Evolutionary conservation across 2,329 filamentous ascomycete genomes (phyloP).

Genomic region (Leptodontidium sp.): DNA sequence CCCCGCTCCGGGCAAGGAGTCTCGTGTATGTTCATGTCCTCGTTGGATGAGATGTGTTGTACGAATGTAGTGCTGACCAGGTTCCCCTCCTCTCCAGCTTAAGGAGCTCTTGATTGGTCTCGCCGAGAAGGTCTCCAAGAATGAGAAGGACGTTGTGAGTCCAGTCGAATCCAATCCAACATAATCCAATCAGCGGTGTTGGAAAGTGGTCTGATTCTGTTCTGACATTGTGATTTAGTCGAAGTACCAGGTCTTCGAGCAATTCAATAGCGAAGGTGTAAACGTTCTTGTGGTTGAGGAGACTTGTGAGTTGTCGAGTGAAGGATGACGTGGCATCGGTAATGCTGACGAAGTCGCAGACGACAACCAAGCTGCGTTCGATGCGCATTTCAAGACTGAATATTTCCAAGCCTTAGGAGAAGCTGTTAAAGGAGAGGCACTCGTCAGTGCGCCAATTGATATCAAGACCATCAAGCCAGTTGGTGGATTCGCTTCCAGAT

Average conservation of each 20-base stretch:
- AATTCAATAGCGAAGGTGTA: conserved; percentile 27
- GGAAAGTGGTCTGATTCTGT: background rate
- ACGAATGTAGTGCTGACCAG: conserved; percentile 13
- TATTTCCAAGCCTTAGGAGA: conserved; percentile 30
- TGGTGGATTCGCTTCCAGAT: conserved; percentile 34
- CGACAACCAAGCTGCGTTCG: conserved; percentile 28
- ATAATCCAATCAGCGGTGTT: background rate
- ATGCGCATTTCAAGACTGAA: conserved; percentile 33
- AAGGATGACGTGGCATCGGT: background rate
- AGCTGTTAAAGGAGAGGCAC: conserved; percentile 23
- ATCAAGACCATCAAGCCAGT: conserved; percentile 38
- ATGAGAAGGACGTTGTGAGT: conserved; percentile 30
- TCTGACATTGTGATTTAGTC: conserved; percentile 13
- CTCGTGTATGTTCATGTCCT: conserved; percentile 30
- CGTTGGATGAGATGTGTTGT: background rate
- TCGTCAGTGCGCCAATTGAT: conserved; percentile 32
- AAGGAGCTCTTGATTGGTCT: conserved; percentile 29
- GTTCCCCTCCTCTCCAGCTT: conserved; percentile 16
- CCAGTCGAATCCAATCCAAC: background rate
- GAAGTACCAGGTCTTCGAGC: conserved; percentile 35
- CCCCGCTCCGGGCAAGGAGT: conserved; percentile 36
- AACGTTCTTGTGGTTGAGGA: conserved; percentile 36
- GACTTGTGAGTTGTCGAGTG: conserved; percentile 28
- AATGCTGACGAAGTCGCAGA: conserved; percentile 20
- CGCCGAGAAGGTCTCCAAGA: conserved; percentile 30